phyloP scores from a whole-genome alignment of 2,329 filamentous ascomycete species.

The Sporothrix pseudoabietina region DNA sequence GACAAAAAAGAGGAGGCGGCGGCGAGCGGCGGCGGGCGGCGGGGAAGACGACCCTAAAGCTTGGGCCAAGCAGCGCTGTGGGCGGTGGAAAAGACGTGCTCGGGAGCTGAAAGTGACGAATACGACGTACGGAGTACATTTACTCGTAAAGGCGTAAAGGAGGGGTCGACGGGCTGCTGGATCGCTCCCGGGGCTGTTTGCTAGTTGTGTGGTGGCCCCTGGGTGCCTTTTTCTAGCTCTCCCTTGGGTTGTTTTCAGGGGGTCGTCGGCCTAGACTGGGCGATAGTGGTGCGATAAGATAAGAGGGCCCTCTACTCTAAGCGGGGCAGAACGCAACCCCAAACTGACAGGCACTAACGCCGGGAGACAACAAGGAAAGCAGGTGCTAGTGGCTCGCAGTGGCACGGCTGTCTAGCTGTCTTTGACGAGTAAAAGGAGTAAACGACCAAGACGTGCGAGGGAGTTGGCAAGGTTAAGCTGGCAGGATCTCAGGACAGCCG shows the following conservation, averaged over 20 bases:
- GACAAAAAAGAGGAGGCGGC: constrained; percentile 6
- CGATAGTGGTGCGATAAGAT: constrained; percentile 7
- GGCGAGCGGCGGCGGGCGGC: constrained; percentile 12
- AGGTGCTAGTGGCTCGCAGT: background rate
- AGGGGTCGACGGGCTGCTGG: background rate
- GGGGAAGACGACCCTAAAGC: background rate
- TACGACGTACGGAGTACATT: too few relatives aligned
- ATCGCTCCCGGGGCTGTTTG: background rate
- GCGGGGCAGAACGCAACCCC: background rate
- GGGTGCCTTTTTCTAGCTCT: background rate
- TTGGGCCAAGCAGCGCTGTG: background rate
- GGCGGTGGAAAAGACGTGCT: background rate
- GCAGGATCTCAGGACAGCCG: background rate
- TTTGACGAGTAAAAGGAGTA: background rate
- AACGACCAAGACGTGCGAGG: background rate
- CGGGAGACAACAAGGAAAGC: background rate
- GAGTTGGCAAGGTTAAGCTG: background rate
- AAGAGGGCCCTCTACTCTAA: background rate
- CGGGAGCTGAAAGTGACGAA: background rate
- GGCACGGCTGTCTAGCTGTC: background rate
- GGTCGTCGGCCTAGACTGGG: background rate
- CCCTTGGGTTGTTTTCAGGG: background rate
- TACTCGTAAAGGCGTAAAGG: background rate
- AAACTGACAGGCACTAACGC: constrained; percentile 4
- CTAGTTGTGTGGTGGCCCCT: background rate